Evolutionary conservation across 805 yeast species (phyloP), one percentile per base, ranked within the genome.

Genomic region (Gaillardinia entomophila): DNA sequence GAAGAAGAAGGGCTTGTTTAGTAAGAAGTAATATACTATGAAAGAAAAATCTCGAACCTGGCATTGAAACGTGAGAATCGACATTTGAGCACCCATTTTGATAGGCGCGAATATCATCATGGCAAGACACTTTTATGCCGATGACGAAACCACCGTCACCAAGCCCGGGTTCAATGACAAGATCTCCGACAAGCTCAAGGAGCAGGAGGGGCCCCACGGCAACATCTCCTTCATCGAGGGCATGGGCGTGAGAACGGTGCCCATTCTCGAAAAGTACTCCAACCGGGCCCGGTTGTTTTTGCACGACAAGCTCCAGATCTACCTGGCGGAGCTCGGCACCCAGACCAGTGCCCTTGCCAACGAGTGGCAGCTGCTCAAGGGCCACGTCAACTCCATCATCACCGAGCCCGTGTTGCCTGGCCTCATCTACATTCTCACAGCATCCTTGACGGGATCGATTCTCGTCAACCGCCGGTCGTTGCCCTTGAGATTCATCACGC

Each of bases 371-470:
- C 45, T 46, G 14, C 35, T 71, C 3, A 44, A 51, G 22, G 34
- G 37, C n/a, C 53, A 51, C 29, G 55, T 66, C 31, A 40, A 59
- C 16, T 40, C 57, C 5, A 33, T 66, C 19, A 61, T 75, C 13
- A 62, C 54, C 32, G 82, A 76, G 41, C 77, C 79, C 5, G 56
- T 75, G 3, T 62, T 79, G 35, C 85, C 85, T 13, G 62, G 64
- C 27, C 49, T 71, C 26, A 66, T 77, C 31, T 71, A 73, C 45
- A 71, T 77, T 4, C 54, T 79, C 25, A 76, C 83, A 1, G 62
- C 71, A 4, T 55, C 79, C 3, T 67, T 79, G 39, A 46, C 75
- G 2, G 82, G 82, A 10, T 75, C 82, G 2, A 71, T 79, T 35
- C 38, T 74, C 22, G 73, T 65, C 12, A 63, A 66, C 36, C 69